These are phyloP conservation scores for Lipomyces japonicus DNA, from an alignment of 805 yeast genomes.

Conservation along the genomic window DNA sequence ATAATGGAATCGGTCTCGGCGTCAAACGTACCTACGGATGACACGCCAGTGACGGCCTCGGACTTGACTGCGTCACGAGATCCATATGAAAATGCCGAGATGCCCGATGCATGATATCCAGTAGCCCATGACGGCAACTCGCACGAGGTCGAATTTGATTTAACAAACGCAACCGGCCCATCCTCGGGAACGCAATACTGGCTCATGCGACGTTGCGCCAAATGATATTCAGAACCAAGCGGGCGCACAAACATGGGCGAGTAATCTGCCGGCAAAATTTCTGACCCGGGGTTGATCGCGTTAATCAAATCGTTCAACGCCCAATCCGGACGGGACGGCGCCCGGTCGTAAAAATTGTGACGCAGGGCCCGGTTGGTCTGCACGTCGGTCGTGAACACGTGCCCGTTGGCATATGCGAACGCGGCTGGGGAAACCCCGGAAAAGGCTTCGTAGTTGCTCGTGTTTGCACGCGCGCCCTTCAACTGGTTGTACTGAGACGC, in stretches of 20 bases:
- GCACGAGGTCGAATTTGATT: slow-evolving; percentile 11
- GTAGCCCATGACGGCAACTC: slow-evolving; percentile 8
- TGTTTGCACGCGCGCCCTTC: background rate
- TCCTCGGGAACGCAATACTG: background rate
- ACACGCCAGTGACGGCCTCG: slow-evolving; percentile 8
- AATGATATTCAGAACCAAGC: no score
- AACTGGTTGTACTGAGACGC: slow-evolving; percentile 9
- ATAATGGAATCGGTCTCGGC: background rate
- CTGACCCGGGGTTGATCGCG: no score
- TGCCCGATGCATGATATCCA: slow-evolving; percentile 1
- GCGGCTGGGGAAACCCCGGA: slow-evolving; percentile 5
- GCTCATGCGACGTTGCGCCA: background rate
- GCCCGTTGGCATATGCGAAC: slow-evolving; percentile 4
- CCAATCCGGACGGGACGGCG: no score
- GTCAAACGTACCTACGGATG: background rate
- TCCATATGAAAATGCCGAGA: slow-evolving; percentile 5
- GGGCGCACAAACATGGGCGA: no score
- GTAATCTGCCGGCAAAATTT: no score
- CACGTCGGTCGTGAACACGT: slow-evolving; percentile 5
- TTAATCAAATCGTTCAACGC: no score
- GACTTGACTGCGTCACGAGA: slow-evolving; percentile 4
- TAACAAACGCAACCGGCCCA: no score
- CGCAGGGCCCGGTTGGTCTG: slow-evolving; percentile 3
- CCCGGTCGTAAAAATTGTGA: slow-evolving; percentile 7
- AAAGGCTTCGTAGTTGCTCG: background rate